These are phyloP conservation scores for Rhexocercosporidium sp. DNA, from an alignment of 2,329 filamentous ascomycete genomes.

Conservation along the genomic window DNA sequence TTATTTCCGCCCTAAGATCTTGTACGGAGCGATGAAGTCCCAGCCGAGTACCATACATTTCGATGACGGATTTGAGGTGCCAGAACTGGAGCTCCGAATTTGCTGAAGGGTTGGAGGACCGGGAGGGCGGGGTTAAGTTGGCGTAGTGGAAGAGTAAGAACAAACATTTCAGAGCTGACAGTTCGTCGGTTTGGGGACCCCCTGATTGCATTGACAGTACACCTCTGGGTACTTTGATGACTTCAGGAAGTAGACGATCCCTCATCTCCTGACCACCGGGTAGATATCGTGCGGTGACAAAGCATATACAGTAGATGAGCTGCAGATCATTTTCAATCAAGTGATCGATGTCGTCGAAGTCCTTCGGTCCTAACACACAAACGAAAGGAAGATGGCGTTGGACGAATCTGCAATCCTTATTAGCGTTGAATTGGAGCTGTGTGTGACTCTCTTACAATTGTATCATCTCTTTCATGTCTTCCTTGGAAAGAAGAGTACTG, in stretches of 20 bases:
- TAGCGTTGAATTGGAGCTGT: no score
- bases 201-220: conserved; percentile 9
- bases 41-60: conserved; percentile 17
- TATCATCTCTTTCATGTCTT: conserved; percentile 22
- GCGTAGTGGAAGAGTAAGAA: conserved; percentile 18
- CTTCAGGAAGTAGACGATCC: conserved; percentile 17
- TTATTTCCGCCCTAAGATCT: conserved; percentile 11
- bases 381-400: conserved; percentile 18
- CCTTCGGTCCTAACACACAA: conserved; percentile 5
- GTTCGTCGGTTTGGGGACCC: neutral
- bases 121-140: conserved; percentile 16
- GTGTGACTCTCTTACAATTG: conserved; percentile 14
- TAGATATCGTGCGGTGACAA: conserved; percentile 22
- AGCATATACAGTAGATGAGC: conserved; percentile 23
- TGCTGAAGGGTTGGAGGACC: neutral
- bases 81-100: conserved; percentile 16
- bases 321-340: conserved; percentile 19
- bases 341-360: conserved; percentile 14
- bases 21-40: conserved; percentile 22
- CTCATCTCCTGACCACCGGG: conserved; percentile 21
- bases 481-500: conserved; percentile 7
- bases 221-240: conserved; percentile 10
- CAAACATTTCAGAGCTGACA: conserved; percentile 11
- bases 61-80: conserved; percentile 18
- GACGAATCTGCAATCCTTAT: conserved; percentile 3